Conservation (phyloP, 306 rosid species). For the Calophaca sinica region DNA sequence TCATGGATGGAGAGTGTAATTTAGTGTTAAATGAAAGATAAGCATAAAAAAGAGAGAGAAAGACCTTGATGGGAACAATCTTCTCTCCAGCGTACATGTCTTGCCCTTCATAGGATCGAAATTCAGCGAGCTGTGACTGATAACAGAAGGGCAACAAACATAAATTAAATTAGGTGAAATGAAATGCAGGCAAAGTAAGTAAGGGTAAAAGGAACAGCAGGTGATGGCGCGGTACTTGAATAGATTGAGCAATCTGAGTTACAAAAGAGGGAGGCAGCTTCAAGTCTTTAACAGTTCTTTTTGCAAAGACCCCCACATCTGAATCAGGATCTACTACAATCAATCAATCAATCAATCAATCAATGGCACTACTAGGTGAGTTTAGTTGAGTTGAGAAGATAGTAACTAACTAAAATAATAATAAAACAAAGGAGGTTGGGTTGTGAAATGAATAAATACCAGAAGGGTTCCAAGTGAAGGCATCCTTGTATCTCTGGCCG, state of each 20-base stretch:
- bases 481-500: slow-evolving; percentile 77
- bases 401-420: too few relatives aligned
- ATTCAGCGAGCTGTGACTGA: slow-evolving; percentile 82
- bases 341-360: neutral
- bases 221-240: slow-evolving; percentile 57
- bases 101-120: slow-evolving; percentile 84
- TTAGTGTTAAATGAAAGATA: neutral
- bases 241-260: slow-evolving; percentile 80
- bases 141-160: slow-evolving; percentile 23
- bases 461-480: slow-evolving; percentile 96
- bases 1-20: too few relatives aligned
- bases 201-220: too few relatives aligned
- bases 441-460: too few relatives aligned
- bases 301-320: slow-evolving; percentile 78
- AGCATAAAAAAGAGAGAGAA: neutral
- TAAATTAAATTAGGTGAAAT: neutral
- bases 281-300: slow-evolving; percentile 81
- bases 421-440: too few relatives aligned
- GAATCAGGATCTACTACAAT: slow-evolving; percentile 81
- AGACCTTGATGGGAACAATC: slow-evolving; percentile 88
- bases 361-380: neutral
- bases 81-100: slow-evolving; percentile 92
- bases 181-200: neutral
- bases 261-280: slow-evolving; percentile 83
- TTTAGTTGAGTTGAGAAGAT: neutral